These are phyloP conservation scores for Sporisorium exsertum DNA, from an alignment of 1,284 basidiomycete genomes.

Conservation along the genomic window DNA sequence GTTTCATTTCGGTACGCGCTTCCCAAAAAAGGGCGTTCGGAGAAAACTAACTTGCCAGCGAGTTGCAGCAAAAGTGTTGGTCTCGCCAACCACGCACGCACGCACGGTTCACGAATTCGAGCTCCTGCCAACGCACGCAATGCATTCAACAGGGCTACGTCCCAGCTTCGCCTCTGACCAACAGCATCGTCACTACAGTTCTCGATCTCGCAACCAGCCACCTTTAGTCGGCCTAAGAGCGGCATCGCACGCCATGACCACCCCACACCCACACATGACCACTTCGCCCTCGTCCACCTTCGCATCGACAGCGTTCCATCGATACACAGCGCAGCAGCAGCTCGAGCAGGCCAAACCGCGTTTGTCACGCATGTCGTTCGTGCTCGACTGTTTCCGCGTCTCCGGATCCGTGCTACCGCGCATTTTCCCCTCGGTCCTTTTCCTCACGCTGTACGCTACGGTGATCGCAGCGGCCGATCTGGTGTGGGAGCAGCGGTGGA, in stretches of 20 bases:
- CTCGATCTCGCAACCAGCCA: neutral
- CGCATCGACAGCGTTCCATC: constrained; percentile 26
- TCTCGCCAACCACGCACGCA: constrained; percentile 14
- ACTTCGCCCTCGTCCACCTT: constrained; percentile 17
- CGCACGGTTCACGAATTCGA: constrained; percentile 13
- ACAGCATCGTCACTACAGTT: neutral
- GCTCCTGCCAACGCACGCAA: neutral
- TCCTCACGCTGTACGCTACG: constrained; percentile 80
- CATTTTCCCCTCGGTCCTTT: constrained; percentile 77
- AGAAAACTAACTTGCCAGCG: constrained; percentile 15
- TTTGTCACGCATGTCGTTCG: constrained; percentile 75
- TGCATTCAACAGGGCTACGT: neutral
- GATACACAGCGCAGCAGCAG: constrained; percentile 29
- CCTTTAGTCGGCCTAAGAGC: neutral
- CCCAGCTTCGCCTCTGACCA: neutral
- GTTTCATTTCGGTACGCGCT: neutral
- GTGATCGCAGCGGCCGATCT: constrained; percentile 75
- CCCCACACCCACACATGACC: constrained; percentile 5
- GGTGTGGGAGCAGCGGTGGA: constrained; percentile 74
- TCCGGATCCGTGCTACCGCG: constrained; percentile 74
- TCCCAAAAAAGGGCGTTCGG: neutral
- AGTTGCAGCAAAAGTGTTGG: constrained; percentile 12
- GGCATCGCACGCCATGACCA: neutral
- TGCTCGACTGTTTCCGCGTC: constrained; percentile 84
- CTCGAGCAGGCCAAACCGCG: constrained; percentile 34